Percentiles rank a stretch among this genome's conserved stretches.
These are phyloP conservation scores for Phytophthora europaea DNA, from an alignment of 352 stramenopile species.

Conservation along the genomic window DNA sequence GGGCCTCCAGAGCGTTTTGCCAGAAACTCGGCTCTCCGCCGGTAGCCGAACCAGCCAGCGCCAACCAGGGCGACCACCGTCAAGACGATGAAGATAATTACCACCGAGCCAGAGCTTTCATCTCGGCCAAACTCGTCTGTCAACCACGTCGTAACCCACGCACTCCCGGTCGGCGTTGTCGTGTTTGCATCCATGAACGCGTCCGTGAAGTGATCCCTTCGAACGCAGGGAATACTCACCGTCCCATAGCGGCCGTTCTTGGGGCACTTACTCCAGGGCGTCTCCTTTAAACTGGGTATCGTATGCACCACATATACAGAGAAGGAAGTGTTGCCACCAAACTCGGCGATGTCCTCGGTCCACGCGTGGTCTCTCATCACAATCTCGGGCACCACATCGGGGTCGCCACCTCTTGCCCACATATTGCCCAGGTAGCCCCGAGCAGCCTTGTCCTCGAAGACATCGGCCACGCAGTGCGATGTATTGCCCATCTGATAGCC, in stretches of 20 bases:
- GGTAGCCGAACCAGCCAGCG: constrained; percentile 16
- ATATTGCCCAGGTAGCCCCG: constrained; percentile 22
- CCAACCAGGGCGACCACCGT: constrained; percentile 5
- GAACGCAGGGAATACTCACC: constrained; percentile 25
- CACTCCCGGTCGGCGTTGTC: constrained; percentile 13
- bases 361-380: constrained; percentile 33
- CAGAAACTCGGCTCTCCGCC: neutral
- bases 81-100: constrained; percentile 18
- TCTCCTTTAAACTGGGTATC: constrained; percentile 8
- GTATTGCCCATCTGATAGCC: constrained; percentile 44
- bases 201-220: constrained; percentile 8
- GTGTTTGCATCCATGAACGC: constrained; percentile 17
- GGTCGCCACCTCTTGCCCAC: constrained; percentile 35
- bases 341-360: constrained; percentile 13
- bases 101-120: constrained; percentile 3
- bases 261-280: constrained; percentile 20
- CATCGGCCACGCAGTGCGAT: constrained; percentile 38
- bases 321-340: constrained; percentile 12
- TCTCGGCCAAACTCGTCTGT: constrained; percentile 21
- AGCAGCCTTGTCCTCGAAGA: constrained; percentile 10
- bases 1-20: neutral
- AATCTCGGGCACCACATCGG: constrained; percentile 22
- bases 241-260: constrained; percentile 13
- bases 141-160: constrained; percentile 29
- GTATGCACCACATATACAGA: constrained; percentile 38